Conservation (phyloP, 2,329 filamentous ascomycete species). For the Hymenoscyphus scutula region DNA sequence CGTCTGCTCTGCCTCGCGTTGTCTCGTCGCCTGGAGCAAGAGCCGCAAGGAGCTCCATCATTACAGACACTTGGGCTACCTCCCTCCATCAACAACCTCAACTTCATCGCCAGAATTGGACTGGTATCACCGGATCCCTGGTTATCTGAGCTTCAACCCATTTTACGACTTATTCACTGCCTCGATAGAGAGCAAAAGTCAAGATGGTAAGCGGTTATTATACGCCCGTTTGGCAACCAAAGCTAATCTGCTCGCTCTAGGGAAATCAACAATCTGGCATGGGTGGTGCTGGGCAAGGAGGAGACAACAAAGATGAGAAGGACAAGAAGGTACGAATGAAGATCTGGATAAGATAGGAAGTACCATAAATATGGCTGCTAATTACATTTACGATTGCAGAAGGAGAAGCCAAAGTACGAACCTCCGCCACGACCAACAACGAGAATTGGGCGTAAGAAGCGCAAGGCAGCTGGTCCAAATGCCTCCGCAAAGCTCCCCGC, state of each 20-base stretch:
- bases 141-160: background rate
- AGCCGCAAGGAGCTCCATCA: conserved; percentile 15
- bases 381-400: conserved; percentile 54
- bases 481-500: conserved; percentile 92
- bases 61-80: conserved; percentile 30
- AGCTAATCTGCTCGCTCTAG: conserved; percentile 26
- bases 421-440: conserved; percentile 95
- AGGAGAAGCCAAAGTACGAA: conserved; percentile 99
- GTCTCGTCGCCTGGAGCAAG: conserved; percentile 8
- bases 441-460: conserved; percentile 97
- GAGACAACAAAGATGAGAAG: conserved; percentile 78
- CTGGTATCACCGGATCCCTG: conserved; percentile 9
- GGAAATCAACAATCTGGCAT: conserved; percentile 45
- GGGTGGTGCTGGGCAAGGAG: conserved; percentile 52
- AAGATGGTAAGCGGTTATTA: conserved; percentile 33
- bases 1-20: conserved; percentile 10
- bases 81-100: conserved; percentile 25
- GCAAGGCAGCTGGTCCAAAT: conserved; percentile 88
- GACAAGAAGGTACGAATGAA: conserved; percentile 77
- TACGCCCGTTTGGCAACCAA: conserved; percentile 17
- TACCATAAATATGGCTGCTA: conserved; percentile 13
- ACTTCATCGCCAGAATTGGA: conserved; percentile 19
- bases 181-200: conserved; percentile 16
- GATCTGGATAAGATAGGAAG: background rate
- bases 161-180: background rate